Evolutionary conservation across 495 filamentous ascomycete genomes (phyloP).

Genomic region (Pyronema omphalodes): DNA sequence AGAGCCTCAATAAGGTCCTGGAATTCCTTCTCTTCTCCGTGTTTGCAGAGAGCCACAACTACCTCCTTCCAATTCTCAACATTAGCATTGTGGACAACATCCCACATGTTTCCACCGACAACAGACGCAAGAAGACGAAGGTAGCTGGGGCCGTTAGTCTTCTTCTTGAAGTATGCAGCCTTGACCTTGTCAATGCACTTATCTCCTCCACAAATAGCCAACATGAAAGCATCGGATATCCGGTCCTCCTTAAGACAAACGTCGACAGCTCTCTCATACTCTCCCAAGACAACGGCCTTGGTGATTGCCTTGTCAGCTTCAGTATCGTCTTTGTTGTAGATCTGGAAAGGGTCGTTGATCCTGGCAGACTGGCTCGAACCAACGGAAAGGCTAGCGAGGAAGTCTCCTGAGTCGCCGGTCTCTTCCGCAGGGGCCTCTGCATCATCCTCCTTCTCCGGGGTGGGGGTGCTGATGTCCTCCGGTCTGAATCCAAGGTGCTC

Average conservation of each 20-base stretch:
- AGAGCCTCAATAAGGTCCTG: conserved; percentile 90
- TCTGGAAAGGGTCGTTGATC: conserved; percentile 72
- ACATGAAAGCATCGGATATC: conserved; percentile 92
- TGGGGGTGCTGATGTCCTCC: conserved; percentile 29
- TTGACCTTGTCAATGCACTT: conserved; percentile 89
- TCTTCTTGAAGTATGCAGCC: conserved; percentile 71
- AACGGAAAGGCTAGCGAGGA: conserved; percentile 57
- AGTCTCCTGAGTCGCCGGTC: conserved; percentile 53
- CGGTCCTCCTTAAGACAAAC: conserved; percentile 73
- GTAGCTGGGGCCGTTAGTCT: conserved; percentile 71
- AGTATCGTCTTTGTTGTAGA: conserved; percentile 62
- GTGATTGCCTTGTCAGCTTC: conserved; percentile 76
- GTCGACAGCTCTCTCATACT: conserved; percentile 79
- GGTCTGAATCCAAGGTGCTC: conserved; percentile 74
- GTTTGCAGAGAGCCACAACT: conserved; percentile 88
- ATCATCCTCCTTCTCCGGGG: conserved; percentile 23
- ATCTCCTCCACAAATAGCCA: conserved; percentile 90
- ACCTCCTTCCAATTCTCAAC: conserved; percentile 88
- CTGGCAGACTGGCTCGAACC: conserved; percentile 63
- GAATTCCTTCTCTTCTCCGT: conserved; percentile 77
- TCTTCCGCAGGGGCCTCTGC: conserved; percentile 29
- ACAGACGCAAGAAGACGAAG: conserved; percentile 77
- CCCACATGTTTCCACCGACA: conserved; percentile 93
- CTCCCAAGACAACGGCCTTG: conserved; percentile 64
- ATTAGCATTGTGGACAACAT: conserved; percentile 91